Percentiles rank a stretch among this genome's conserved stretches.
These are phyloP conservation scores for Suhomyces canberraensis DNA, from an alignment of 805 yeast species.

Conservation along the genomic window DNA sequence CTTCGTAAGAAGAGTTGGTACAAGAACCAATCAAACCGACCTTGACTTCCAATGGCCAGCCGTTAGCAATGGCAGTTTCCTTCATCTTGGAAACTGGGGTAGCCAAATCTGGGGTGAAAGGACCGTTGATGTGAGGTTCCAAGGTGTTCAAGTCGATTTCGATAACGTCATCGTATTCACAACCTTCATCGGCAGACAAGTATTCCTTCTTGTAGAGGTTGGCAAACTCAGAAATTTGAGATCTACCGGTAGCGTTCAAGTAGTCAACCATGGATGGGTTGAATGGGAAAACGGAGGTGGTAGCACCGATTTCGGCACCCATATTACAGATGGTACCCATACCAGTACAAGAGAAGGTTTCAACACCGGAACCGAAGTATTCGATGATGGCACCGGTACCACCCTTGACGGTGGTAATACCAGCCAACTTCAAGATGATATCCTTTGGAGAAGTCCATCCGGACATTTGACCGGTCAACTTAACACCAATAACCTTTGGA, in stretches of 20 bases:
- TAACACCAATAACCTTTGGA: constrained; percentile 91
- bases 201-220: constrained; percentile 55
- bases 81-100: constrained; percentile 87
- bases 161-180: constrained; percentile 87
- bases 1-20: constrained; percentile 97
- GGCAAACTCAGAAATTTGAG: constrained; percentile 78
- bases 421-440: constrained; percentile 89
- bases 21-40: constrained; percentile 98
- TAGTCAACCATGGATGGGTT: constrained; percentile 76
- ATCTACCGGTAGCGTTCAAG: constrained; percentile 80
- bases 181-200: constrained; percentile 81
- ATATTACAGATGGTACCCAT: constrained; percentile 99
- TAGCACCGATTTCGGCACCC: constrained; percentile 99
- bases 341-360: constrained; percentile 89
- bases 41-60: constrained; percentile 83
- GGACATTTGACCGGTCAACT: constrained; percentile 79
- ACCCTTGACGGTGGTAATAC: constrained; percentile 90
- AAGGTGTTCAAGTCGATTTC: constrained; percentile 83
- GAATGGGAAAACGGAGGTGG: constrained; percentile 95
- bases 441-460: constrained; percentile 99
- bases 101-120: constrained; percentile 96
- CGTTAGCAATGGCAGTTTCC: constrained; percentile 61
- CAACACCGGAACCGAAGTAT: constrained; percentile 94
- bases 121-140: constrained; percentile 97
- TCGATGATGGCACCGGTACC: constrained; percentile 97